phyloP scores from a whole-genome alignment of 2,329 filamentous ascomycete species.

The Sodiomyces alkalinus region DNA sequence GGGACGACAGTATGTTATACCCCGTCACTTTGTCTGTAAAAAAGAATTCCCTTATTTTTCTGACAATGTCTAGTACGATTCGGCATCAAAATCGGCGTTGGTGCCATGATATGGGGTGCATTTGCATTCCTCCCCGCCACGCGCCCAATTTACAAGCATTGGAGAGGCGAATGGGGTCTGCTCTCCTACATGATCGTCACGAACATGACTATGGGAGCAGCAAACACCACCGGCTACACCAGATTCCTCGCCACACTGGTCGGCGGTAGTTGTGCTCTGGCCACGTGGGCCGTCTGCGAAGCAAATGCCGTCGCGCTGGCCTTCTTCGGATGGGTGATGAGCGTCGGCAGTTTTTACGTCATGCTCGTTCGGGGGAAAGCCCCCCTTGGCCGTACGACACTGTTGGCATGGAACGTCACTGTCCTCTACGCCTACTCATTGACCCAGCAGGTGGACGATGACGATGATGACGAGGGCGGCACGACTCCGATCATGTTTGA shows the following conservation, averaged over 20 bases:
- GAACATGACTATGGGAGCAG: conserved; percentile 91
- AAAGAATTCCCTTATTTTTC: background rate
- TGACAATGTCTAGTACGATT: conserved; percentile 37
- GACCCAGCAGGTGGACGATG: conserved; percentile 61
- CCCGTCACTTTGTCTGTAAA: too few species aligned
- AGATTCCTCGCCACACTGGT: conserved; percentile 77
- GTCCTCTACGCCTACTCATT: conserved; percentile 90
- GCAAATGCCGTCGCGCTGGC: conserved; percentile 65
- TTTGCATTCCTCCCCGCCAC: conserved; percentile 73
- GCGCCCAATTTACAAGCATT: conserved; percentile 66
- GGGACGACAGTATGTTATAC: conserved; percentile 34
- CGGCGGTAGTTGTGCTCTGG: conserved; percentile 59
- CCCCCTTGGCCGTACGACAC: conserved; percentile 81
- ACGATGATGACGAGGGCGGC: conserved; percentile 81
- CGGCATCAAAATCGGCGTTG: conserved; percentile 84
- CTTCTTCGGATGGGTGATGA: conserved; percentile 67
- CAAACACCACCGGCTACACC: conserved; percentile 80
- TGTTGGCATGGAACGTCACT: conserved; percentile 91
- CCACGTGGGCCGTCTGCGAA: conserved; percentile 62
- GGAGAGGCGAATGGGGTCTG: conserved; percentile 93
- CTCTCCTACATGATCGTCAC: conserved; percentile 97
- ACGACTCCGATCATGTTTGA: conserved; percentile 70
- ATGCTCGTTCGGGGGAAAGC: conserved; percentile 74
- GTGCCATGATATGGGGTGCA: conserved; percentile 76
- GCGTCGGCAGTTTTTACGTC: conserved; percentile 75